A percentile compares a stretch with the other conserved stretches of the same genome.
Conservation (phyloP, 2,329 filamentous ascomycete genomes). For the Beauveria caledonica region DNA sequence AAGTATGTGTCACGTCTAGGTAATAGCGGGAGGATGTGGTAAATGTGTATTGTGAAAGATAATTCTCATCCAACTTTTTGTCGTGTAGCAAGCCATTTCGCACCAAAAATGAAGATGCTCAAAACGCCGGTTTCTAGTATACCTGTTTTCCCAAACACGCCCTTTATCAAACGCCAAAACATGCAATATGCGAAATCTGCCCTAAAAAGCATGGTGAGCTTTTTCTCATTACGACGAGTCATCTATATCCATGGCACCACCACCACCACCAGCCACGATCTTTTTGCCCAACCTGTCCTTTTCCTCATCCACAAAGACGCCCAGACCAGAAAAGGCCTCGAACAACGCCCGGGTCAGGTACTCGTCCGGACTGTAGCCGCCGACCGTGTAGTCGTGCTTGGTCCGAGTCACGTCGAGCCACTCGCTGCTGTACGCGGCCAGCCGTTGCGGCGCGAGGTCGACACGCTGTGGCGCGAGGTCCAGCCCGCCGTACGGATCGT, state of each 20-base stretch:
- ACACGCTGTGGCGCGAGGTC: slow-evolving; percentile 62
- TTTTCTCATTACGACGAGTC: slow-evolving; percentile 30
- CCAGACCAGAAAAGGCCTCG: slow-evolving; percentile 83
- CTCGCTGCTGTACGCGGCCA: slow-evolving; percentile 64
- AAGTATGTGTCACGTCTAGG: not conserved
- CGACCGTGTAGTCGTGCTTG: slow-evolving; percentile 60
- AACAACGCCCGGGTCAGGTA: slow-evolving; percentile 75
- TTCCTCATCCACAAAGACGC: slow-evolving; percentile 80
- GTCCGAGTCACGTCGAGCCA: slow-evolving; percentile 61
- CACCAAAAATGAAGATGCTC: not conserved
- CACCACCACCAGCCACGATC: slow-evolving; percentile 22
- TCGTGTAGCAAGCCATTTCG: not conserved
- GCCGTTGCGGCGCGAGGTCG: slow-evolving; percentile 37
- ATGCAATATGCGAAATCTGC: not conserved
- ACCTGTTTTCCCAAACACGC: not conserved
- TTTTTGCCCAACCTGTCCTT: slow-evolving; percentile 34
- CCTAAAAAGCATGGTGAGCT: no score
- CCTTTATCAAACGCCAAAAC: not conserved
- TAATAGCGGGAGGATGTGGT: not conserved
- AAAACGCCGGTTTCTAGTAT: not conserved
- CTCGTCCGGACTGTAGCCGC: slow-evolving; percentile 75
- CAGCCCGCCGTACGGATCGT: slow-evolving; percentile 81
- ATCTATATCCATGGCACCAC: slow-evolving; percentile 40
- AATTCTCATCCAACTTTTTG: not conserved
- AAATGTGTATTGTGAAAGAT: not conserved